Percentiles rank a stretch among this genome's conserved stretches.
Evolutionary conservation across 768 basidiomycete species (phyloP).

Genomic region (Calocera viscosa): DNA sequence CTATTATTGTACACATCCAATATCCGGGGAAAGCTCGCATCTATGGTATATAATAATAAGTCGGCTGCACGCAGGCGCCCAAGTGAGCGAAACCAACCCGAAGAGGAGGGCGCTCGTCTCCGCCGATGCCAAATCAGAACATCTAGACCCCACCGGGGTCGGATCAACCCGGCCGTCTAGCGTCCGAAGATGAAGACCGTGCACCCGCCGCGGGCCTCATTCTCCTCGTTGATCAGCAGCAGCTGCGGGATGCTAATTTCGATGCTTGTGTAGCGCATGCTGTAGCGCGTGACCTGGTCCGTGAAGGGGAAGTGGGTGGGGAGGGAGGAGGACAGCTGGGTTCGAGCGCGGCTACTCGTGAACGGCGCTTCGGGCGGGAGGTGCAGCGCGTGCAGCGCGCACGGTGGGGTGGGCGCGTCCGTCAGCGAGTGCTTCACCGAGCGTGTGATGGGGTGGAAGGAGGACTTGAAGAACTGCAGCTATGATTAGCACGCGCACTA

Average conservation of each 20-base stretch:
- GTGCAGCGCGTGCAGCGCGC: constrained; percentile 3
- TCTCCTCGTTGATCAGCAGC: constrained; percentile 4
- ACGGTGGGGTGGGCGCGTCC: not conserved
- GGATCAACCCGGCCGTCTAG: not conserved
- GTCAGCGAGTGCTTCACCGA: not conserved
- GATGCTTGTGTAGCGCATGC: not conserved
- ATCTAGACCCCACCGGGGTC: not conserved
- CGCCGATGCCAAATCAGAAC: not conserved
- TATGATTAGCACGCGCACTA: not conserved
- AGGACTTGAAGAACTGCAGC: not conserved
- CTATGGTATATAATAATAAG: too few relatives aligned
- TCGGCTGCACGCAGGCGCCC: too few relatives aligned
- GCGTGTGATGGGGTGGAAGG: constrained; percentile 5
- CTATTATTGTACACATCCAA: too few relatives aligned
- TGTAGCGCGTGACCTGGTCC: constrained; percentile 4
- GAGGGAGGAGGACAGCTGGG: not conserved
- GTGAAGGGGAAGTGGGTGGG: not conserved
- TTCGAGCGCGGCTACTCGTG: not conserved
- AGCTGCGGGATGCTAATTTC: not conserved
- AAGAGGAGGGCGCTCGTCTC: too few relatives aligned
- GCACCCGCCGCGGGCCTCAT: not conserved
- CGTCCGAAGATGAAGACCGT: not conserved
- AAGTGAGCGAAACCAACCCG: too few relatives aligned
- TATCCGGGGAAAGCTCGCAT: too few relatives aligned
- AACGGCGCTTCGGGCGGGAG: not conserved